phyloP scores from a whole-genome alignment of 2,329 filamentous ascomycete genomes.

The Mycosphaerella sp. region DNA sequence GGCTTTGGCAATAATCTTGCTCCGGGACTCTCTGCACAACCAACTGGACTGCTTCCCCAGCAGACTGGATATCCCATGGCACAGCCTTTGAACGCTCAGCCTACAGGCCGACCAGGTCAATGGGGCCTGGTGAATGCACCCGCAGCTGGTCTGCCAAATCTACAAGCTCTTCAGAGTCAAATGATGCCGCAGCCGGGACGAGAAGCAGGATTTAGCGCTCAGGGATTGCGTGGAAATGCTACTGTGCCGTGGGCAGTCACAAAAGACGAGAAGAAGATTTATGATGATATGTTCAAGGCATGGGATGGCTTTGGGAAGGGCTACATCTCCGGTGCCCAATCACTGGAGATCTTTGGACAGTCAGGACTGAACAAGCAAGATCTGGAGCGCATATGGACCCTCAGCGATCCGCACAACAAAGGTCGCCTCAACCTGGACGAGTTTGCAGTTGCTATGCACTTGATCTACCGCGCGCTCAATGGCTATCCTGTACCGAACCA shows the following conservation, averaged over 20 bases:
- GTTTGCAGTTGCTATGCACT: constrained; percentile 96
- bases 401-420: constrained; percentile 89
- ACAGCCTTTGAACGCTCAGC: constrained; percentile 76
- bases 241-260: constrained; percentile 98
- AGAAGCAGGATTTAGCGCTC: constrained; percentile 78
- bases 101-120: constrained; percentile 85
- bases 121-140: constrained; percentile 99
- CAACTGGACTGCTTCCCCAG: constrained; percentile 45
- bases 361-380: constrained; percentile 88
- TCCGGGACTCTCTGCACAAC: constrained; percentile 3
- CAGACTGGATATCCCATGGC: constrained; percentile 62
- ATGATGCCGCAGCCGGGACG: constrained; percentile 98
- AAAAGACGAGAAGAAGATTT: constrained; percentile 96
- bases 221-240: constrained; percentile 84
- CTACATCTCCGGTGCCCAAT: constrained; percentile 83
- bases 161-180: constrained; percentile 81
- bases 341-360: constrained; percentile 95
- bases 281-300: constrained; percentile 87
- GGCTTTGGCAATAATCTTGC: constrained; percentile 48
- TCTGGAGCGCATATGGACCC: constrained; percentile 87
- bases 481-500: constrained; percentile 86
- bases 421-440: constrained; percentile 92
- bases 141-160: constrained; percentile 81
- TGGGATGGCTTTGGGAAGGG: constrained; percentile 96
- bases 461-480: constrained; percentile 96